These are phyloP conservation scores for Urochloa ruziziensis DNA, from an alignment of 176 grass and related monocot genomes.

Conservation along the genomic window DNA sequence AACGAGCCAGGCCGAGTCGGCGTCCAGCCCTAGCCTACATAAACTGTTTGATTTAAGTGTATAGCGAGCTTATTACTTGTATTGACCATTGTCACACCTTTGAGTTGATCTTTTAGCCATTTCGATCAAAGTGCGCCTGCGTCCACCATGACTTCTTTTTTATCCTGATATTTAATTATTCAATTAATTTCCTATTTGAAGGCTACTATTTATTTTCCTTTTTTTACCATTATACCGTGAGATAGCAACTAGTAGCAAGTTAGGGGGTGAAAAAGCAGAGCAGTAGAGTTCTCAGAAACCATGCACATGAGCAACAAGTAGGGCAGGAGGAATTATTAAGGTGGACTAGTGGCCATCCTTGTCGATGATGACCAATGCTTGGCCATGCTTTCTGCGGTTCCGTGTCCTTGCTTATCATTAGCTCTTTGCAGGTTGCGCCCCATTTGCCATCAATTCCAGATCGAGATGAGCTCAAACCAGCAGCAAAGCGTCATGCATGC, in stretches of 20 bases:
- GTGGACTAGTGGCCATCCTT: constrained; percentile 41
- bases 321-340: constrained; percentile 31
- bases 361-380: constrained; percentile 31
- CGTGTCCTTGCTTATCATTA: constrained; percentile 27
- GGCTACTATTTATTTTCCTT: too few relatives aligned
- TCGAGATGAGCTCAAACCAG: constrained; percentile 40
- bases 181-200: too few relatives aligned
- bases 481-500: constrained; percentile 34
- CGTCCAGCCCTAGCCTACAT: too few relatives aligned
- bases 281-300: background rate
- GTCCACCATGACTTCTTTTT: too few relatives aligned
- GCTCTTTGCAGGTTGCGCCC: constrained; percentile 27
- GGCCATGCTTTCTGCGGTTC: constrained; percentile 30
- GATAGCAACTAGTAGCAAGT: background rate
- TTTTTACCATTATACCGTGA: background rate
- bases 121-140: background rate
- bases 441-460: constrained; percentile 48
- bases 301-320: constrained; percentile 4
- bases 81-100: background rate
- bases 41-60: background rate
- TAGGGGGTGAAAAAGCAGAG: background rate
- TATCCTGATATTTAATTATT: too few relatives aligned
- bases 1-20: too few relatives aligned
- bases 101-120: background rate
- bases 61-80: background rate